Evolutionary conservation across 2,329 filamentous ascomycete genomes (phyloP), one percentile per base, ranked within the genome.

Genomic region (Alternaria angustiovoidea): DNA sequence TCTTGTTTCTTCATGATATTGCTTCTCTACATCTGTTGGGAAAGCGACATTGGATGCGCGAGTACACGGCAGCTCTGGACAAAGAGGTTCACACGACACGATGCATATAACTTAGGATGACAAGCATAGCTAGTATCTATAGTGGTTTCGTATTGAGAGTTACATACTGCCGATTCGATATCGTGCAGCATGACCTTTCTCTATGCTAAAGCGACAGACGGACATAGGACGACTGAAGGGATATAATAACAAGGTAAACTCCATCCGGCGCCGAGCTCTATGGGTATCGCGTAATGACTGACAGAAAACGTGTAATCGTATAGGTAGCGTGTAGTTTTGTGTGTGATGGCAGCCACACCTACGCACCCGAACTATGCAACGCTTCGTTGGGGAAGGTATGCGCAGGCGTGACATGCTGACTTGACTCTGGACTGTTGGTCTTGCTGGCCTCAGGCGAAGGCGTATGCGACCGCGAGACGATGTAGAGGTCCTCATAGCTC

Each of bases 401-500:
- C 11, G 71, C 62, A 12, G 77, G 77, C 38, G 71, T 78, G 56
- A 78, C 74, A 51, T 78, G 74, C 68, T 78, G 74, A 39, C 75
- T 78, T 20, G 68, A 73, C 61, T 78, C 75, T 1, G 76, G 76
- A n/a, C 75, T 78, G 58, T 62, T 77, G 60, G 78, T 74, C 32
- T 79, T 77, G 41, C 77, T 80, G 39, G 67, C 78, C 26, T 70
- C 65, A 5, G 76, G 75, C 32, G 72, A 71, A 28, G 69, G 68
- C 16, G 72, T 72, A 49, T 72, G 71, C 42, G 81, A 79, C 18
- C 80, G 76, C 49, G 78, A 81, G 18, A 84, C 79, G 61, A 84
- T 83, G 69, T 81, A 84, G n/a, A 84, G 75, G 36, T 83, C 79
- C 24, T 81, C 77, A 62, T 78, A 84, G 57, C 76, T 79, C 57